These are phyloP conservation scores for Dichomitus squalens DNA, from an alignment of 1,284 basidiomycete species.

Conservation along the genomic window DNA sequence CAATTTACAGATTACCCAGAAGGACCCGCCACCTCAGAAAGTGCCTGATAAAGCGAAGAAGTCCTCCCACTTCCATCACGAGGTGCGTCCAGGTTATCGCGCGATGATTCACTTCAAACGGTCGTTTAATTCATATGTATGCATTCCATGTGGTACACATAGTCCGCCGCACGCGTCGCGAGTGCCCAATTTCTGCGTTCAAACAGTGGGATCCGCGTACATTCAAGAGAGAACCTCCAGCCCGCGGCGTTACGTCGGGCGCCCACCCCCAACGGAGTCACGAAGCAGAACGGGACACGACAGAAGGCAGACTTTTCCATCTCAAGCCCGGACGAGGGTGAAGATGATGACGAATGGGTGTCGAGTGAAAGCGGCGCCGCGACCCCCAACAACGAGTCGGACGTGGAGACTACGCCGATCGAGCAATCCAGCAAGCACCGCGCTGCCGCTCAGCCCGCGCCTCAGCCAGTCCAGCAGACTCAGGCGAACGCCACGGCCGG, in stretches of 20 bases:
- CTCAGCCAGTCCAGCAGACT: slow-evolving; percentile 8
- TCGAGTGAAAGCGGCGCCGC: slow-evolving; percentile 74
- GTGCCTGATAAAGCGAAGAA: slow-evolving; percentile 55
- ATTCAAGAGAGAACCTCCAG: slow-evolving; percentile 51
- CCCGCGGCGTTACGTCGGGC: slow-evolving; percentile 32
- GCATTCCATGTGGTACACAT: slow-evolving; percentile 7
- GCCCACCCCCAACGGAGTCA: slow-evolving; percentile 37
- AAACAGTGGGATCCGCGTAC: slow-evolving; percentile 51
- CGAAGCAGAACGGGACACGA: slow-evolving; percentile 37
- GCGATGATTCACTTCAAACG: slow-evolving; percentile 12
- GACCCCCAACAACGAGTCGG: slow-evolving; percentile 59
- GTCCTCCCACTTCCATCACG: slow-evolving; percentile 41
- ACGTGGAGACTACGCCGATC: slow-evolving; percentile 39
- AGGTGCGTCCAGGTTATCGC: slow-evolving; percentile 39
- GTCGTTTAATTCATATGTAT: slow-evolving; percentile 7
- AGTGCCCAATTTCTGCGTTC: slow-evolving; percentile 44
- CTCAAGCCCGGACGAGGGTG: slow-evolving; percentile 50
- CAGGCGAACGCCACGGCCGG: slow-evolving; percentile 24
- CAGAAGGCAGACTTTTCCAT: slow-evolving; percentile 62
- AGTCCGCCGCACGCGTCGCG: slow-evolving; percentile 34
- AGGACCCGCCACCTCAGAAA: slow-evolving; percentile 48
- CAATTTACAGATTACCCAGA: slow-evolving; percentile 70
- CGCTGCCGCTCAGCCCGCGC: slow-evolving; percentile 16
- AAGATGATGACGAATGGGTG: slow-evolving; percentile 73
- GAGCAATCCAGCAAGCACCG: slow-evolving; percentile 23